These are phyloP conservation scores for Poa annua DNA, from an alignment of 176 grass and related monocot genomes.

Conservation along the genomic window DNA sequence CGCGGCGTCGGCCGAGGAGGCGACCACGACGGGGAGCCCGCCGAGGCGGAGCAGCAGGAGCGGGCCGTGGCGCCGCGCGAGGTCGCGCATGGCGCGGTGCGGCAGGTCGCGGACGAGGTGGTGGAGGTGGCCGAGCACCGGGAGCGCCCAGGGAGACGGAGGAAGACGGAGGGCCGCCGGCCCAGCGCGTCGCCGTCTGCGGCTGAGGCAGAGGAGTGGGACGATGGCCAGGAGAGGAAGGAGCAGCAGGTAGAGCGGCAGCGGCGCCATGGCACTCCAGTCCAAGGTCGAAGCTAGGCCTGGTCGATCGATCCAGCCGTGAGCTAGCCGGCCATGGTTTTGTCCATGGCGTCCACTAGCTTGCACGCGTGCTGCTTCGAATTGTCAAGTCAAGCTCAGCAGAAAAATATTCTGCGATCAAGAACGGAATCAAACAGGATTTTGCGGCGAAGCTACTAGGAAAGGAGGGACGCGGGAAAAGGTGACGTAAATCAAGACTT, in stretches of 20 bases:
- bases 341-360: neutral
- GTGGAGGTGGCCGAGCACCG: conserved; percentile 54
- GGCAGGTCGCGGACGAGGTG: conserved; percentile 40
- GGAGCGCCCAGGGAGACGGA: conserved; percentile 43
- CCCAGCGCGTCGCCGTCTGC: neutral
- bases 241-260: neutral
- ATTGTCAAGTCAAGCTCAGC: neutral
- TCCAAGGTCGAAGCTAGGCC: neutral
- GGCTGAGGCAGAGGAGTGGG: neutral
- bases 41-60: conserved; percentile 52
- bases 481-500: no score
- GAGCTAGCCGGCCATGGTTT: neutral
- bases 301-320: neutral
- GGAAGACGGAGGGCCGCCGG: conserved; percentile 9
- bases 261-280: conserved; percentile 3
- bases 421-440: no score
- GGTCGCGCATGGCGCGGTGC: conserved; percentile 42
- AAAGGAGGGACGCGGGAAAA: no score
- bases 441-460: no score
- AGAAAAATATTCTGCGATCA: no score
- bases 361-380: neutral
- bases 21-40: conserved; percentile 42
- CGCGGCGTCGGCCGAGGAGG: conserved; percentile 44
- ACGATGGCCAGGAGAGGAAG: conserved; percentile 10
- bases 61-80: conserved; percentile 40